These are phyloP conservation scores for Yamadazyma membranifaciens DNA, from an alignment of 1,139 yeast species.

Conservation along the genomic window DNA sequence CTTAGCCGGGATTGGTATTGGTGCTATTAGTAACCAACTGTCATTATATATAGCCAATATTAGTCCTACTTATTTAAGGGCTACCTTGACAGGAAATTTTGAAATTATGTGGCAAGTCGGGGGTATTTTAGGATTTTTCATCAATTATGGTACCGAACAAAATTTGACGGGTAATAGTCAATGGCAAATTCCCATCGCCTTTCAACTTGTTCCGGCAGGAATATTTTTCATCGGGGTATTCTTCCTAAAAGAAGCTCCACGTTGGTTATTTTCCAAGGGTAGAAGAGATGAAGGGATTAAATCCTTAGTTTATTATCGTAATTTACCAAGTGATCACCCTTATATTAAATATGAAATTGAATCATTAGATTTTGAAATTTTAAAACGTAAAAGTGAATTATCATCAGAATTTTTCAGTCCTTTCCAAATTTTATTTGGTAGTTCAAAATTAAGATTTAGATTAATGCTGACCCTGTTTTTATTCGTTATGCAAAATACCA, in stretches of 20 bases:
- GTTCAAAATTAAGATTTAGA: slow-evolving; percentile 23
- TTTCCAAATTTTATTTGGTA: slow-evolving; percentile 21
- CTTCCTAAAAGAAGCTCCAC: slow-evolving; percentile 46
- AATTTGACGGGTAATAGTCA: slow-evolving; percentile 21
- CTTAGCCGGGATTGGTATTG: slow-evolving; percentile 34
- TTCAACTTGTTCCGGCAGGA: slow-evolving; percentile 45
- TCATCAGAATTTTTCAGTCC: slow-evolving; percentile 29
- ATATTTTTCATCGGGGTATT: slow-evolving; percentile 38
- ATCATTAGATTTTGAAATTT: slow-evolving; percentile 21
- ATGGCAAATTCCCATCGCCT: slow-evolving; percentile 38
- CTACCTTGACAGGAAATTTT: slow-evolving; percentile 45
- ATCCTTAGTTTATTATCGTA: slow-evolving; percentile 28
- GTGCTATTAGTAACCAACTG: slow-evolving; percentile 33
- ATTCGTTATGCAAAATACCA: slow-evolving; percentile 34
- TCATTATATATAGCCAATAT: slow-evolving; percentile 34
- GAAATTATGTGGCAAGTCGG: slow-evolving; percentile 54
- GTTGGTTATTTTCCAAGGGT: slow-evolving; percentile 41
- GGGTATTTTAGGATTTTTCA: slow-evolving; percentile 45
- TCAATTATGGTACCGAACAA: slow-evolving; percentile 36
- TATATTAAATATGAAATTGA: slow-evolving; percentile 28
- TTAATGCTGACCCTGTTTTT: slow-evolving; percentile 27
- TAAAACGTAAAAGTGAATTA: slow-evolving; percentile 19
- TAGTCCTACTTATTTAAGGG: slow-evolving; percentile 30
- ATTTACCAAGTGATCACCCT: slow-evolving; percentile 22
- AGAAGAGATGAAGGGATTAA: slow-evolving; percentile 34